A percentile compares a stretch with the other conserved stretches of the same genome.
Evolutionary conservation across 768 basidiomycete genomes (phyloP).

Genomic region (Tylopilus balloui): DNA sequence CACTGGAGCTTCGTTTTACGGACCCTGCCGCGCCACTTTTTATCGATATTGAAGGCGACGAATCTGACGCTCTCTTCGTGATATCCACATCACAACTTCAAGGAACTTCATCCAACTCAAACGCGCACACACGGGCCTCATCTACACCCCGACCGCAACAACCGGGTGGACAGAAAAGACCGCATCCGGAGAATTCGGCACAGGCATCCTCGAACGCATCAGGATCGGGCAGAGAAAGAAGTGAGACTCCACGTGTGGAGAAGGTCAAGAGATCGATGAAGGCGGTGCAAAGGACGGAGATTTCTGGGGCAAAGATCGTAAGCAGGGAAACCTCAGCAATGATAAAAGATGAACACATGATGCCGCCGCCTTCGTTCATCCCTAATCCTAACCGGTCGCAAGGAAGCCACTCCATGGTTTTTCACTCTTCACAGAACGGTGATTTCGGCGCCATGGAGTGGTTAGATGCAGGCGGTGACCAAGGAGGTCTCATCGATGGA

Average conservation of each 20-base stretch:
- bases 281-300: conserved; percentile 32
- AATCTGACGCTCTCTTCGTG: conserved; percentile 62
- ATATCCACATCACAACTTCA: conserved; percentile 71
- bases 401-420: conserved; percentile 7
- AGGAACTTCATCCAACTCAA: conserved; percentile 22
- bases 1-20: conserved; percentile 72
- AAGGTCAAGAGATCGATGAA: conserved; percentile 41
- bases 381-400: conserved; percentile 15
- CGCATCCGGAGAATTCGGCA: conserved; percentile 20
- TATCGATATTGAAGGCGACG: conserved; percentile 70
- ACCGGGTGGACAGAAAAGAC: conserved; percentile 20
- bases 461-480: conserved; percentile 1
- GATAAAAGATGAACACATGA: conserved; percentile 29
- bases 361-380: conserved; percentile 37
- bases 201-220: conserved; percentile 28
- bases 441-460: conserved; percentile 16
- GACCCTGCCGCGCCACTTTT: conserved; percentile 71
- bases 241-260: conserved; percentile 42
- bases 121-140: conserved; percentile 9
- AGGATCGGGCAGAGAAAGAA: conserved; percentile 8
- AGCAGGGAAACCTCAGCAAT: conserved; percentile 14
- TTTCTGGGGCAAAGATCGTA: conserved; percentile 7
- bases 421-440: conserved; percentile 14
- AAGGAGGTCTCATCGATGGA: conserved; percentile 1
- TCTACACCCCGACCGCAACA: conserved; percentile 17